Evolutionary conservation across 345 rosid genomes (phyloP).

Genomic region (Dipteronia sinensis): DNA sequence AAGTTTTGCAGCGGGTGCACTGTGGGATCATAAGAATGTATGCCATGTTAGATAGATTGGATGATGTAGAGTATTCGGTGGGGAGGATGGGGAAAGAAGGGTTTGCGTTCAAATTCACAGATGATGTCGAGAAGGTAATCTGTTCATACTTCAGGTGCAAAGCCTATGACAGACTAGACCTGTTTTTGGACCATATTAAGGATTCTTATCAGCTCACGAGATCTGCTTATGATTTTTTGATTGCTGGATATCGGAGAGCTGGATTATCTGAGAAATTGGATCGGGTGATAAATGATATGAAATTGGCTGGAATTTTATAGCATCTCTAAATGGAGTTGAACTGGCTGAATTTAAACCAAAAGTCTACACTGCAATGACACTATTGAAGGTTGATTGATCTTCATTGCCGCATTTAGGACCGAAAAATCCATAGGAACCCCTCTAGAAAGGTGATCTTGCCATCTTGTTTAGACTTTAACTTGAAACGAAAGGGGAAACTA

Average conservation of each 20-base stretch:
- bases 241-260: conserved; percentile 45
- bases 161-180: conserved; percentile 45
- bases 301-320: conserved; percentile 25
- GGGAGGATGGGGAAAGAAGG: conserved; percentile 47
- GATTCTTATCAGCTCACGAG: conserved; percentile 24
- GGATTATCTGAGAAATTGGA: conserved; percentile 34
- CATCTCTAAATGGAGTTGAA: not conserved
- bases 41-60: conserved; percentile 35
- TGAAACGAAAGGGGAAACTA: no score
- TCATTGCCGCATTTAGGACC: not conserved
- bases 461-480: not conserved
- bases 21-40: conserved; percentile 38
- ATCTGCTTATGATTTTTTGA: conserved; percentile 38
- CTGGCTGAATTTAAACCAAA: not conserved
- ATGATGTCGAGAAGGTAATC: conserved; percentile 45
- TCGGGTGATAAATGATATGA: conserved; percentile 32
- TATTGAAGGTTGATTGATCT: not conserved
- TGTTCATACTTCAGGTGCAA: conserved; percentile 39
- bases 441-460: not conserved
- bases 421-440: no score
- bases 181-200: conserved; percentile 41
- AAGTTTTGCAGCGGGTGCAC: conserved; percentile 25
- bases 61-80: conserved; percentile 45
- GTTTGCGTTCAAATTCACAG: conserved; percentile 28
- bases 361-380: not conserved